Evolutionary conservation across 176 grass and related monocot species (phyloP).

Genomic region (Carex cristatella): DNA sequence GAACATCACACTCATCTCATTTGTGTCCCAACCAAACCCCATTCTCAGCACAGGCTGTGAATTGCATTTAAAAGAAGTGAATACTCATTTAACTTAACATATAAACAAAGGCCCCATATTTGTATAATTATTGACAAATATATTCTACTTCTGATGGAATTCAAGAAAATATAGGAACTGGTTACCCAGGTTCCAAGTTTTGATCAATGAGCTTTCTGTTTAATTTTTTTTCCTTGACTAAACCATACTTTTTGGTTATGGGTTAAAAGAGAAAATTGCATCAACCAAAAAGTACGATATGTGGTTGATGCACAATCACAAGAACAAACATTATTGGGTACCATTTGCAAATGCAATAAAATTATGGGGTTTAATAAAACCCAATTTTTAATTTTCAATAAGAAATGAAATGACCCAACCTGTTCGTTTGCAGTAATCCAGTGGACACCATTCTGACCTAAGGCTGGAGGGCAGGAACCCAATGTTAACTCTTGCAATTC

Average conservation of each 20-base stretch:
- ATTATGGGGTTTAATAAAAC: neutral
- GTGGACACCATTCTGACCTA: constrained; percentile 67
- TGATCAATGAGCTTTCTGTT: neutral
- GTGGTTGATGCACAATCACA: neutral
- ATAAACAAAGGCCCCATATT: neutral
- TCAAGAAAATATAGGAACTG: neutral
- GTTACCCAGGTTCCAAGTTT: neutral
- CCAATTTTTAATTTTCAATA: neutral
- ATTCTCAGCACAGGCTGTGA: constrained; percentile 77
- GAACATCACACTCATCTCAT: constrained; percentile 94
- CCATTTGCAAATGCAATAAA: neutral
- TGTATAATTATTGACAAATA: neutral
- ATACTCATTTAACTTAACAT: neutral
- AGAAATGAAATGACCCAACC: constrained; percentile 31
- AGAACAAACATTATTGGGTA: neutral
- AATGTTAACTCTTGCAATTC: constrained; percentile 90
- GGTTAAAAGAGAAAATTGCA: neutral
- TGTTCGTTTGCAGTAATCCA: constrained; percentile 75
- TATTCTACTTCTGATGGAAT: neutral
- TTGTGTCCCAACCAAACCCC: constrained; percentile 86
- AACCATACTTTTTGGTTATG: neutral
- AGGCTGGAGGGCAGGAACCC: constrained; percentile 68
- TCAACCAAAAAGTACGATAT: neutral
- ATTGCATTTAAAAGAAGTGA: neutral
- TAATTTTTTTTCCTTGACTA: neutral